phyloP scores from a whole-genome alignment of 2,329 filamentous ascomycete genomes.

The Nemania serpens region DNA sequence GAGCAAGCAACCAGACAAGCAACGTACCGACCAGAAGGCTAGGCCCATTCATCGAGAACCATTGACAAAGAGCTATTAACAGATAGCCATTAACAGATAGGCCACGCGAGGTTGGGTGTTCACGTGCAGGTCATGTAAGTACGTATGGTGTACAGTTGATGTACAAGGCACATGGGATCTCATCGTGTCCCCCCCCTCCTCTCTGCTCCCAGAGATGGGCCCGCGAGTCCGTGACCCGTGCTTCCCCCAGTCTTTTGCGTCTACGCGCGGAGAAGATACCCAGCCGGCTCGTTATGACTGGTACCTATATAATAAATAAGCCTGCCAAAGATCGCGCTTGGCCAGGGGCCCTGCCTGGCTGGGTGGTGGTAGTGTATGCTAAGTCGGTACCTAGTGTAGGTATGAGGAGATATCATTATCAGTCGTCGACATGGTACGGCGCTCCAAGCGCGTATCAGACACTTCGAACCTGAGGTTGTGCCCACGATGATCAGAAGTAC shows the following conservation, averaged over 20 bases:
- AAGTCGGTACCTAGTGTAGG: background rate
- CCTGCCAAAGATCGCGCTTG: conserved; percentile 10
- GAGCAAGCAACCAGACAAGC: conserved; percentile 9
- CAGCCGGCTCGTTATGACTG: conserved; percentile 15
- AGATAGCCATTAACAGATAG: conserved; percentile 19
- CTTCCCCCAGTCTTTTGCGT: conserved; percentile 26
- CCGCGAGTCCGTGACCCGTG: conserved; percentile 21
- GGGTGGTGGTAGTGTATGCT: background rate
- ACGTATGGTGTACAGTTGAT: conserved; percentile 15
- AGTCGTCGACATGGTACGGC: conserved; percentile 7
- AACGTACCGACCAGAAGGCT: conserved; percentile 12
- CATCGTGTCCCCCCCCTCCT: conserved; percentile 4
- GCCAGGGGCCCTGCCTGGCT: conserved; percentile 17
- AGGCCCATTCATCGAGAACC: conserved; percentile 16
- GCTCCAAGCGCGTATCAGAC: conserved; percentile 21
- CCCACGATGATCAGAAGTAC: conserved; percentile 23
- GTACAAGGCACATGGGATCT: conserved; percentile 22
- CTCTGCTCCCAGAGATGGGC: conserved; percentile 1
- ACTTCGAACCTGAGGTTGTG: conserved; percentile 12
- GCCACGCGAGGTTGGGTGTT: conserved; percentile 16
- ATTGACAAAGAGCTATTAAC: conserved; percentile 18
- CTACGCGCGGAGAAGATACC: conserved; percentile 24
- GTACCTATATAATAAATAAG: conserved; percentile 9
- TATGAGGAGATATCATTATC: conserved; percentile 3
- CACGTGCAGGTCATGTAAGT: conserved; percentile 6